Conservation (phyloP, 192 early-diverging fungal species). For the Entophlyctis helioformis region DNA sequence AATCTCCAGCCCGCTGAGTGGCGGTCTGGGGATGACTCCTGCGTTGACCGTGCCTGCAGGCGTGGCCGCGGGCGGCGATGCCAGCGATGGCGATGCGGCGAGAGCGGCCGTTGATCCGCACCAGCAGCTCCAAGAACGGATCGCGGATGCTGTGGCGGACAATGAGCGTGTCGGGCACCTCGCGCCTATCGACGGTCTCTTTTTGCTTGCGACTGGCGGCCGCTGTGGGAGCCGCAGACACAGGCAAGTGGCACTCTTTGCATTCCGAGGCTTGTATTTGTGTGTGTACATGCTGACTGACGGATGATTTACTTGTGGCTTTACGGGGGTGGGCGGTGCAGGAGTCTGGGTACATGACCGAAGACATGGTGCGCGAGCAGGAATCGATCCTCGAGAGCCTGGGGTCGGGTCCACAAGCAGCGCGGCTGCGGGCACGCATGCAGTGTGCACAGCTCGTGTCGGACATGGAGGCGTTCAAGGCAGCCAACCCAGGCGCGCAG, state of each 20-base stretch:
- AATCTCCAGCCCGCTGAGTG: no score
- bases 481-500: slow-evolving; percentile 68
- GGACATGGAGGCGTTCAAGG: slow-evolving; percentile 92
- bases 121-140: neutral
- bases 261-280: neutral
- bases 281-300: neutral
- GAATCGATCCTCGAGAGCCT: slow-evolving; percentile 65
- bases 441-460: slow-evolving; percentile 56
- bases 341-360: slow-evolving; percentile 69
- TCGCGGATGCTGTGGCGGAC: neutral
- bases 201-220: slow-evolving; percentile 41
- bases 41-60: no score
- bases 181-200: slow-evolving; percentile 5
- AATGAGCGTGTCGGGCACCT: neutral
- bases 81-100: no score
- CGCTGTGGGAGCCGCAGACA: slow-evolving; percentile 34
- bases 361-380: slow-evolving; percentile 78
- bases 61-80: no score
- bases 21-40: no score
- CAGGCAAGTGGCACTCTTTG: neutral
- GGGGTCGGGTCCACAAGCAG: slow-evolving; percentile 59
- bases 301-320: neutral
- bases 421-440: slow-evolving; percentile 58
- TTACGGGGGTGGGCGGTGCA: slow-evolving; percentile 5
- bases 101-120: neutral